A percentile compares a stretch with the other conserved stretches of the same genome.
Conservation (phyloP, 768 basidiomycete genomes). For the Pluteus cervinus region DNA sequence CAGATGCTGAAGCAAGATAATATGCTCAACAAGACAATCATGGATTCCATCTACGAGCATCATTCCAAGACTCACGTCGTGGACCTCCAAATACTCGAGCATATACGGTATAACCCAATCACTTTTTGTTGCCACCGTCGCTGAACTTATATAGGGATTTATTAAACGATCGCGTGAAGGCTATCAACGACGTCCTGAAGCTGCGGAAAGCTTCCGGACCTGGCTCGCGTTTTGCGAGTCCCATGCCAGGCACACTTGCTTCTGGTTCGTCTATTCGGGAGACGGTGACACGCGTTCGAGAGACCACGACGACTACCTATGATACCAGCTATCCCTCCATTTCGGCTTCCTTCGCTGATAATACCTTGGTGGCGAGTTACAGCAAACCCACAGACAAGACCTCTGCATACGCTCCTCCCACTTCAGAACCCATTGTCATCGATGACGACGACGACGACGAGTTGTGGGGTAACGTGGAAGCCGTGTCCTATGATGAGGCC, state of each 20-base stretch:
- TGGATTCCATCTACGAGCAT: constrained; percentile 17
- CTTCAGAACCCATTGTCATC: constrained; percentile 12
- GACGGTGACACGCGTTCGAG: background rate
- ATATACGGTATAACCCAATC: constrained; percentile 26
- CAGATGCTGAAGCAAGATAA: no score
- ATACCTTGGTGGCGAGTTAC: constrained; percentile 31
- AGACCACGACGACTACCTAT: background rate
- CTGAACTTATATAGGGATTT: constrained; percentile 1
- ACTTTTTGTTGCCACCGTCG: background rate
- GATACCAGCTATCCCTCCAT: no score
- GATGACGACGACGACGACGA: no score
- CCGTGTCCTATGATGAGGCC: background rate
- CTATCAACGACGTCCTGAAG: constrained; percentile 29
- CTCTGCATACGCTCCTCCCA: constrained; percentile 9
- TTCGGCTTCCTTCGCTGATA: no score
- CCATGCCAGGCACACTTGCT: background rate
- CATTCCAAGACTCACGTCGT: no score
- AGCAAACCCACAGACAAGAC: constrained; percentile 30
- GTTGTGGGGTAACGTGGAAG: no score
- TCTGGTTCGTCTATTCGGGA: background rate
- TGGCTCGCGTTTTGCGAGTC: background rate
- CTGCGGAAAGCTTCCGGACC: constrained; percentile 7
- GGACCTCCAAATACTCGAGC: constrained; percentile 37
- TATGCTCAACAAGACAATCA: constrained; percentile 14
- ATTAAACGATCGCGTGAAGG: constrained; percentile 25